Evolutionary conservation across 169 alveolate genomes (phyloP), one percentile per base, ranked within the genome.

Genomic region (Amoebophrya sp.): DNA sequence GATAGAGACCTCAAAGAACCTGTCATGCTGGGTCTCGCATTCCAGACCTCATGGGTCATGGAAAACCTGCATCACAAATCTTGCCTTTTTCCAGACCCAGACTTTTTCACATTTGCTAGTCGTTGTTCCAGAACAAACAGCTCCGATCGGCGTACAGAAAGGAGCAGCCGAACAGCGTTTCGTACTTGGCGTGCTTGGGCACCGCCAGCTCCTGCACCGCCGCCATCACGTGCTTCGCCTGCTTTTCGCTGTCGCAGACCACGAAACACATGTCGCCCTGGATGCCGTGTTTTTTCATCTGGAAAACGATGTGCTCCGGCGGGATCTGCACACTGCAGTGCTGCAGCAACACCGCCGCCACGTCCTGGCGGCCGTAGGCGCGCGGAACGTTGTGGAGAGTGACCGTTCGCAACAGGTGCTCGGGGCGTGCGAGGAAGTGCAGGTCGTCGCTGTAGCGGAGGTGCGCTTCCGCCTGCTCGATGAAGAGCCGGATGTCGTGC

Each of bases 101-200:
- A n/a, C n/a, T n/a, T n/a, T n/a, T n/a, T n/a, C n/a, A n/a, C n/a
- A n/a, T n/a, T n/a, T n/a, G n/a, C n/a, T n/a, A n/a, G n/a, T n/a
- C n/a, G n/a, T n/a, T n/a, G n/a, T n/a, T 25, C 83, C 83, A 66
- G 35, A 66, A 66, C 29, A 66, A 25, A 25, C 83, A 66, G 83
- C 39, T 25, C 83, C 83, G 83, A 25, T 66, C 83, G 35, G 83
- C 83, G 83, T 66, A 66, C 39, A 66, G 32, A 66, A 66, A 66
- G 35, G 38, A 25, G 83, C 83, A 66, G 35, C 83, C 83, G 18
- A 66, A 66, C 29, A 66, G 83, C 83, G 83, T 66, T 25, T 18
- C 83, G 35, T 66, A 66, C 83, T 66, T 66, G 38, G 83, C 83
- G 83, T 66, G 83, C 35, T 66, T 66, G 38, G 83, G 83, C 83